These are phyloP conservation scores for Trichoderma sp. DNA, from an alignment of 2,329 filamentous ascomycete genomes.

Conservation along the genomic window DNA sequence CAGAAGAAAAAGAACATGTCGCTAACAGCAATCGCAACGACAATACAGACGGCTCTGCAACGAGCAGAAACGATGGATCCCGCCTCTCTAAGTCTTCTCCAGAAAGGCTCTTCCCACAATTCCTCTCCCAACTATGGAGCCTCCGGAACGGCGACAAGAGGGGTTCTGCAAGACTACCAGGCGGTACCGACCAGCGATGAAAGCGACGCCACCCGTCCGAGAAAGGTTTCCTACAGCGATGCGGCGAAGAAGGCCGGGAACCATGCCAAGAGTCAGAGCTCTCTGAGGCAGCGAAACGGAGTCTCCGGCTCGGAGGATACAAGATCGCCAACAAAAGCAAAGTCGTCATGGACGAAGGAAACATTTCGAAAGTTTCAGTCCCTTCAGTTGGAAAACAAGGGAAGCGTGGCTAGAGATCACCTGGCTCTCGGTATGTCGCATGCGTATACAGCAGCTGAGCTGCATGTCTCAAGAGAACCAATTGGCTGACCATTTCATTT, in stretches of 20 bases:
- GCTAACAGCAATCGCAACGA: not conserved
- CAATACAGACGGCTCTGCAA: constrained; percentile 18
- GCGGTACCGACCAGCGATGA: constrained; percentile 30
- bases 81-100: constrained; percentile 18
- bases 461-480: constrained; percentile 4
- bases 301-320: not conserved
- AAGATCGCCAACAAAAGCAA: not conserved
- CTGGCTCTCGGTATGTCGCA: constrained; percentile 66
- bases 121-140: constrained; percentile 37
- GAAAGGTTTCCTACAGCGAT: constrained; percentile 10
- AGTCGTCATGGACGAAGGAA: constrained; percentile 49
- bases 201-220: constrained; percentile 10
- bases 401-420: constrained; percentile 79
- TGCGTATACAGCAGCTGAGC: not conserved
- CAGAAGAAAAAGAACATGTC: not conserved
- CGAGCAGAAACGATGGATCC: constrained; percentile 21
- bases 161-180: constrained; percentile 41
- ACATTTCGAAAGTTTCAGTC: constrained; percentile 51
- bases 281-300: constrained; percentile 11
- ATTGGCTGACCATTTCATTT: not conserved
- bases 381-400: constrained; percentile 81
- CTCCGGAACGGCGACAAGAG: constrained; percentile 40
- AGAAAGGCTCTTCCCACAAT: not conserved
- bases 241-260: not conserved
- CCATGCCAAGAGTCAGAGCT: not conserved